Conservation (phyloP, 2,329 filamentous ascomycete genomes). For the Ascocoryne sarcoides region DNA sequence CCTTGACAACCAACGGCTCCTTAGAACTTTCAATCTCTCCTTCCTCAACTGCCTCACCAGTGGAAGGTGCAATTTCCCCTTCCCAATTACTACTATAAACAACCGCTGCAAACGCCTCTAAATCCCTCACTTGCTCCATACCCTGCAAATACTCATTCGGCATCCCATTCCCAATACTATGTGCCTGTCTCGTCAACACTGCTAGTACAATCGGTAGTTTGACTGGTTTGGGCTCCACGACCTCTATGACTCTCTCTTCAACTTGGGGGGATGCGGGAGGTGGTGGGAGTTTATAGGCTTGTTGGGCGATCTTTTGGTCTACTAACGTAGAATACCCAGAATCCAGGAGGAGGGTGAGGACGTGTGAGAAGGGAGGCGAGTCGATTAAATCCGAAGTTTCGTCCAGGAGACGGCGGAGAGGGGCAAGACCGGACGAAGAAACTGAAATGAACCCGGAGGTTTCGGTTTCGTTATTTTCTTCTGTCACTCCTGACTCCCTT, state of each 20-base stretch:
- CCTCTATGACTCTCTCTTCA: slow-evolving; percentile 44
- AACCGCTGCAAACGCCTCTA: slow-evolving; percentile 78
- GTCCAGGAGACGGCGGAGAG: slow-evolving; percentile 79
- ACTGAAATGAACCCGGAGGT: slow-evolving; percentile 28
- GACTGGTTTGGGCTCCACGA: slow-evolving; percentile 43
- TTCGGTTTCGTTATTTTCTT: slow-evolving; percentile 33
- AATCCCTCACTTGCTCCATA: slow-evolving; percentile 67
- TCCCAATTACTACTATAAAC: slow-evolving; percentile 83
- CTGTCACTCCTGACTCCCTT: slow-evolving; percentile 71
- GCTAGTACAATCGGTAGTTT: slow-evolving; percentile 87
- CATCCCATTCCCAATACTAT: slow-evolving; percentile 73
- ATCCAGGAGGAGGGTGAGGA: slow-evolving; percentile 79
- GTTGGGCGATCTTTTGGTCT: slow-evolving; percentile 69
- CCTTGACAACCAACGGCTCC: slow-evolving; percentile 3
- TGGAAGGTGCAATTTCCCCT: slow-evolving; percentile 44
- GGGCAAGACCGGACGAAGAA: slow-evolving; percentile 33
- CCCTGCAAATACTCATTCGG: slow-evolving; percentile 62
- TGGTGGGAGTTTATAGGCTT: slow-evolving; percentile 61
- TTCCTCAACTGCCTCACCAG: slow-evolving; percentile 8
- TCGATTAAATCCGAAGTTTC: slow-evolving; percentile 95
- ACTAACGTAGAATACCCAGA: slow-evolving; percentile 77
- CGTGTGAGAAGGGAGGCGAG: slow-evolving; percentile 80
- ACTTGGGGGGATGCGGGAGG: slow-evolving; percentile 30
- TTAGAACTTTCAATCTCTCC: background rate
- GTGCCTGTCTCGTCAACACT: slow-evolving; percentile 82